phyloP scores from a whole-genome alignment of 2,329 filamentous ascomycete species.

The Epichloe baconii region DNA sequence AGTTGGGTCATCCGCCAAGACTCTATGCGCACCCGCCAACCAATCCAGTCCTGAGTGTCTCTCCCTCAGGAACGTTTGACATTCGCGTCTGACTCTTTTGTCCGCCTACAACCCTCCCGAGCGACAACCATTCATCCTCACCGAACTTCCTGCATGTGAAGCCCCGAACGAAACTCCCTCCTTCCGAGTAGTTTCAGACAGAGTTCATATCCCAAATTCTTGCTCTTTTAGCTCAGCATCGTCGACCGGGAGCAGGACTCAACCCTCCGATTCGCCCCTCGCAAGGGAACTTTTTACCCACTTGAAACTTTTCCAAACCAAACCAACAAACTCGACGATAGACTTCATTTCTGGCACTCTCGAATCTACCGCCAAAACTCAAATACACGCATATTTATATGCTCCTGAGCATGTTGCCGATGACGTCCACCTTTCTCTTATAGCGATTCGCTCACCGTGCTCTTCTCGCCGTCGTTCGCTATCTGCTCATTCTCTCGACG shows the following conservation, averaged over 20 bases:
- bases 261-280: not conserved
- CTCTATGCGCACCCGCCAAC: not conserved
- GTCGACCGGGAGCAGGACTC: not conserved
- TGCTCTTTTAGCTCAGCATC: not conserved
- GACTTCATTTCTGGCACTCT: conserved; percentile 3
- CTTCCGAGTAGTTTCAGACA: not conserved
- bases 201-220: not conserved
- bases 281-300: not conserved
- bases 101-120: not conserved
- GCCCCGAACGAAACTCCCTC: not conserved
- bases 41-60: not conserved
- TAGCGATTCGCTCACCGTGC: not conserved
- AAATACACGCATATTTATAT: not conserved
- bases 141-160: not conserved
- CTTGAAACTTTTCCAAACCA: not conserved
- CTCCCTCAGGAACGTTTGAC: not conserved
- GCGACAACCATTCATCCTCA: not conserved
- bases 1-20: not conserved
- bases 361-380: not conserved
- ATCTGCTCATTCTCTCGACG: not conserved
- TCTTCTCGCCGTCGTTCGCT: not conserved
- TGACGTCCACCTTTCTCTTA: not conserved
- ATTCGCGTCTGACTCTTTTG: not conserved
- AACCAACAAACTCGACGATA: not conserved
- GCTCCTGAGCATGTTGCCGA: conserved; percentile 1